Conservation (phyloP, 768 basidiomycete species). For the Amanita jacksonii region DNA sequence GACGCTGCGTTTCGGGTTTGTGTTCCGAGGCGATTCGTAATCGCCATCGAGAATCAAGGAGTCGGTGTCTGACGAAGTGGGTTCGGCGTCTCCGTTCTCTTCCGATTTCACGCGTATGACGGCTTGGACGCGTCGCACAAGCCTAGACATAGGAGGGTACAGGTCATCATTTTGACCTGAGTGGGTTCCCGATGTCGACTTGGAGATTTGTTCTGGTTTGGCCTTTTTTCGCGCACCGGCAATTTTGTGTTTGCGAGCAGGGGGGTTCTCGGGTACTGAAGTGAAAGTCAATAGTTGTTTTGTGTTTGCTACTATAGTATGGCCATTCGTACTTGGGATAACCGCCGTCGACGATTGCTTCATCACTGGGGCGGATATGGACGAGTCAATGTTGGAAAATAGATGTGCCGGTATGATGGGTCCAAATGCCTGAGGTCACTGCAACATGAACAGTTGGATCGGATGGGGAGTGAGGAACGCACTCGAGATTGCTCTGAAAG, state of each 20-base stretch:
- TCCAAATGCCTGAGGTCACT: neutral
- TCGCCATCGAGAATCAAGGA: neutral
- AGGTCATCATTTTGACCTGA: neutral
- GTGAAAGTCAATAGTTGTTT: too few species aligned
- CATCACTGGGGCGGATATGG: neutral
- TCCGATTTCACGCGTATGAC: constrained; percentile 59
- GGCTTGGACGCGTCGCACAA: constrained; percentile 61
- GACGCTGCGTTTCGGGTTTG: neutral
- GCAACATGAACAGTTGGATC: neutral
- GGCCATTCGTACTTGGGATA: too few species aligned
- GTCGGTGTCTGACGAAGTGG: constrained; percentile 6
- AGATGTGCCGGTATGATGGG: constrained; percentile 1
- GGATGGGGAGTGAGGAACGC: constrained; percentile 13
- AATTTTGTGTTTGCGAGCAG: neutral
- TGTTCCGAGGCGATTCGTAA: neutral
- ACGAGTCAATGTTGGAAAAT: neutral
- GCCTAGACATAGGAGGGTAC: constrained; percentile 15
- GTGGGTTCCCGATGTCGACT: neutral
- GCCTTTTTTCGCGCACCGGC: neutral
- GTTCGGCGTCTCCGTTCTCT: constrained; percentile 31
- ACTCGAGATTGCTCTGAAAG: constrained; percentile 41
- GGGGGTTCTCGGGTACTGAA: constrained; percentile 10
- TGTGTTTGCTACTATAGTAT: too few species aligned
- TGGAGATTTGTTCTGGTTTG: neutral
- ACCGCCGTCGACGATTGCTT: neutral